Base-by-base conservation (phyloP, 371 early-diverging fungal species). In the Quaeritorhiza haematococci region DNA sequence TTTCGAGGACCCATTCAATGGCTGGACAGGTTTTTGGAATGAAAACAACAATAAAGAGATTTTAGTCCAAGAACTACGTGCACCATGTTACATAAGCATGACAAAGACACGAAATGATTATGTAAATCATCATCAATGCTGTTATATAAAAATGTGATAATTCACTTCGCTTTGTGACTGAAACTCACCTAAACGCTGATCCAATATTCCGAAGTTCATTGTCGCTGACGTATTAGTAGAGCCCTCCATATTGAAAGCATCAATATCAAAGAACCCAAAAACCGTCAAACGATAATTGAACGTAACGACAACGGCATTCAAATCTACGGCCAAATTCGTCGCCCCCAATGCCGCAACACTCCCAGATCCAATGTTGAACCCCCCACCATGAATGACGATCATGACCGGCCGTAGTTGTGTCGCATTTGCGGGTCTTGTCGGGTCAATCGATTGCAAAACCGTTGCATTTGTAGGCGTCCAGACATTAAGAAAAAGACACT, bases 211-310 rank as follows among this genome's bases (percentile, higher is more conserved):
- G 26, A 56, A 50, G 38, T 65, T 69, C 17, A 24, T n/a, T n/a
- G n/a, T n/a, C n/a, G n/a, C n/a, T n/a, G n/a, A n/a, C n/a, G n/a
- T n/a, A n/a, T n/a, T n/a, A n/a, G n/a, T n/a, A n/a, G 54, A 53
- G 53, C 71, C 69, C 17, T 50, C 30, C 3, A 21, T 49, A 5
- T 33, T 35, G 10, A 49, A 27, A n/a, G n/a, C n/a, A n/a, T n/a
- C n/a, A n/a, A n/a, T n/a, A 23, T 61, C 75, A 49, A 75, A 61
- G 68, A 71, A 77, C 6, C 79, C 79, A 49, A 79, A 68, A 27
- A 70, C 59, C 49, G 70, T 69, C 42, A 79, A 63, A 33, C 80
- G 70, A 59, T 77, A 79, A 58, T 80, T 73, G 61, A 75, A 64
- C 27, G 69, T 56, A 8, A 77, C 72, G 2, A 76, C 66, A 28